These are phyloP conservation scores for Ceratobasidium sp. DNA, from an alignment of 1,284 basidiomycete genomes.

Conservation along the genomic window DNA sequence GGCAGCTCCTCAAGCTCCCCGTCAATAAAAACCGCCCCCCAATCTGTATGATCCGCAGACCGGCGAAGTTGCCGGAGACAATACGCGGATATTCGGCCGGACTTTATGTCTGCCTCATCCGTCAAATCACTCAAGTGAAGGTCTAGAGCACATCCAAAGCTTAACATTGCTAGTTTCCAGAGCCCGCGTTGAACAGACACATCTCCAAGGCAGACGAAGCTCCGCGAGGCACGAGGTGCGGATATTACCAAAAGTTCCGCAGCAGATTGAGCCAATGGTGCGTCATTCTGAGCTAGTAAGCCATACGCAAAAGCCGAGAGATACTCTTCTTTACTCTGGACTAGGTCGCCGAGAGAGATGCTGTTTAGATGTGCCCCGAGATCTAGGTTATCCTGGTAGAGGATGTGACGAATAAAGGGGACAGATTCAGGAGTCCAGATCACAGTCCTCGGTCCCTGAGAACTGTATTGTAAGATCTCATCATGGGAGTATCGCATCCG, in stretches of 20 bases:
- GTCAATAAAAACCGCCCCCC: constrained; percentile 61
- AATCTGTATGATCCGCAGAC: constrained; percentile 63
- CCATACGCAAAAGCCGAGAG: constrained; percentile 62
- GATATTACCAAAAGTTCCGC: constrained; percentile 11
- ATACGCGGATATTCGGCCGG: constrained; percentile 52
- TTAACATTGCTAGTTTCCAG: constrained; percentile 66
- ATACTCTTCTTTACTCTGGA: constrained; percentile 52
- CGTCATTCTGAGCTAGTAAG: constrained; percentile 27
- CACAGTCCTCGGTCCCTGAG: constrained; percentile 31
- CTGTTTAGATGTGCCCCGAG: not conserved
- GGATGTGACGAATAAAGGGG: constrained; percentile 21
- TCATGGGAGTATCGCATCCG: constrained; percentile 44
- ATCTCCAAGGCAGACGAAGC: constrained; percentile 65
- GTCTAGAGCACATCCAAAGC: constrained; percentile 62
- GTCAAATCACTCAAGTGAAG: constrained; percentile 52
- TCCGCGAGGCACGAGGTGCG: constrained; percentile 58
- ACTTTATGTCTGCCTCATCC: constrained; percentile 54
- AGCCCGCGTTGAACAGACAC: constrained; percentile 55
- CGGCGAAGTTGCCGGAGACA: constrained; percentile 61
- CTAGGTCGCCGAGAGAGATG: not conserved
- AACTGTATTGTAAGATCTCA: constrained; percentile 46
- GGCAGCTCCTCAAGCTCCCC: constrained; percentile 51
- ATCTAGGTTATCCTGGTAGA: not conserved
- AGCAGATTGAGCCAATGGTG: constrained; percentile 31
- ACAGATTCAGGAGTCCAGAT: constrained; percentile 1